phyloP scores from a whole-genome alignment of 2,329 filamentous ascomycete species.

The Microdochium bolleyi region DNA sequence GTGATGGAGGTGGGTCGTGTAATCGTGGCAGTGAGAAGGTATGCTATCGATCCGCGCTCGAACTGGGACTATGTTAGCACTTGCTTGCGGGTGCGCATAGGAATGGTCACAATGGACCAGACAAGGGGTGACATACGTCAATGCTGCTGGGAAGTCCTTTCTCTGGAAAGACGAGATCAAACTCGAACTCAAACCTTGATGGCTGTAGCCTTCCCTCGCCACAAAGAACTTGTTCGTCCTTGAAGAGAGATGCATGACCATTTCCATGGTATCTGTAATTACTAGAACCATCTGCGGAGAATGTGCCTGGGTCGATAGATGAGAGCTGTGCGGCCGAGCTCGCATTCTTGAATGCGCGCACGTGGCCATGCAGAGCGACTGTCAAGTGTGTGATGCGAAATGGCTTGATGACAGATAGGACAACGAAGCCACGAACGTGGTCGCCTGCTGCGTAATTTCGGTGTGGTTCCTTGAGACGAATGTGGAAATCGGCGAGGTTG shows the following conservation, averaged over 20 bases:
- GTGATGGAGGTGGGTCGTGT: constrained; percentile 83
- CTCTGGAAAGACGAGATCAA: constrained; percentile 62
- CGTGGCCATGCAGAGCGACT: constrained; percentile 69
- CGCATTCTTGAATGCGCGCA: constrained; percentile 69
- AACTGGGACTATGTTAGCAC: constrained; percentile 50
- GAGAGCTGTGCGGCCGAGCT: constrained; percentile 43
- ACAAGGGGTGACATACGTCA: constrained; percentile 56
- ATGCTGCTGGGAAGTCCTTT: constrained; percentile 81
- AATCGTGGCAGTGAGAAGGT: constrained; percentile 82
- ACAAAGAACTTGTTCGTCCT: constrained; percentile 74
- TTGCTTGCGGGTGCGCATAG: not conserved
- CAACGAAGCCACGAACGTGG: constrained; percentile 63
- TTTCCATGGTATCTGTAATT: constrained; percentile 60
- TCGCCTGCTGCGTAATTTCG: constrained; percentile 70
- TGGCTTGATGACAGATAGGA: constrained; percentile 66
- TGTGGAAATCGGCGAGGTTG: constrained; percentile 70
- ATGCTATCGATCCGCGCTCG: constrained; percentile 86
- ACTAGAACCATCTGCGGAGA: constrained; percentile 23
- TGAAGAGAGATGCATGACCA: constrained; percentile 72
- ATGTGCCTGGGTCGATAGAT: constrained; percentile 30
- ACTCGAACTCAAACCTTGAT: constrained; percentile 73
- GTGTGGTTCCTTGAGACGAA: constrained; percentile 70
- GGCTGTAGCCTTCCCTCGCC: constrained; percentile 69
- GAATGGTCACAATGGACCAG: not conserved
- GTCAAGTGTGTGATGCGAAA: constrained; percentile 73